Conservation (phyloP, 495 filamentous ascomycete species). For the Platismatia glauca region DNA sequence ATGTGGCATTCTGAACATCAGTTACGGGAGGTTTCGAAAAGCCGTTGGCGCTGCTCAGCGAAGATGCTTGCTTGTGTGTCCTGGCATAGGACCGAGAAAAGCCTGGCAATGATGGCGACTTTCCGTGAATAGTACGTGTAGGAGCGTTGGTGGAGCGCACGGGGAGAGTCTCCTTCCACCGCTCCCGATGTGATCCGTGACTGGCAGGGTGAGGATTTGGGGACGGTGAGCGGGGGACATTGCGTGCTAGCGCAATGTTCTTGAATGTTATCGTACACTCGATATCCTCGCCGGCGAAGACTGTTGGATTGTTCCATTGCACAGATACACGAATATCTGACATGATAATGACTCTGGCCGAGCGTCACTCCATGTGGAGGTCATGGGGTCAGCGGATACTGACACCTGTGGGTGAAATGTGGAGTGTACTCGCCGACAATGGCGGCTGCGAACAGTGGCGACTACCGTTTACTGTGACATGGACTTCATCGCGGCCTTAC, state of each 20-base stretch:
- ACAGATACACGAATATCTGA: slow-evolving; percentile 87
- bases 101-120: slow-evolving; percentile 1
- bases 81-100: slow-evolving; percentile 30
- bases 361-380: slow-evolving; percentile 15
- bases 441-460: not conserved
- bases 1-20: not conserved
- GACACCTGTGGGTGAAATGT: slow-evolving; percentile 2
- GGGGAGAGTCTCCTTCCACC: slow-evolving; percentile 23
- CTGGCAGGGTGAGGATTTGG: slow-evolving; percentile 5
- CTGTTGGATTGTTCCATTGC: slow-evolving; percentile 79
- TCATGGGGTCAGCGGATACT: slow-evolving; percentile 18
- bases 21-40: not conserved
- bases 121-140: slow-evolving; percentile 3
- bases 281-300: slow-evolving; percentile 91
- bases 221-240: slow-evolving; percentile 31
- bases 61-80: slow-evolving; percentile 37
- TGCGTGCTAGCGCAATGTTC: slow-evolving; percentile 55
- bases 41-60: slow-evolving; percentile 19
- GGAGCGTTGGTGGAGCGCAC: not conserved
- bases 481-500: not conserved
- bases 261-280: slow-evolving; percentile 94
- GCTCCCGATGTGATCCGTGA: slow-evolving; percentile 17
- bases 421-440: not conserved
- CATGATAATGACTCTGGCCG: slow-evolving; percentile 20
- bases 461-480: not conserved